A percentile compares a stretch with the other conserved stretches of the same genome.
Conservation (phyloP, 108 stramenopile species). For the Hondaea fermentalgiana region DNA sequence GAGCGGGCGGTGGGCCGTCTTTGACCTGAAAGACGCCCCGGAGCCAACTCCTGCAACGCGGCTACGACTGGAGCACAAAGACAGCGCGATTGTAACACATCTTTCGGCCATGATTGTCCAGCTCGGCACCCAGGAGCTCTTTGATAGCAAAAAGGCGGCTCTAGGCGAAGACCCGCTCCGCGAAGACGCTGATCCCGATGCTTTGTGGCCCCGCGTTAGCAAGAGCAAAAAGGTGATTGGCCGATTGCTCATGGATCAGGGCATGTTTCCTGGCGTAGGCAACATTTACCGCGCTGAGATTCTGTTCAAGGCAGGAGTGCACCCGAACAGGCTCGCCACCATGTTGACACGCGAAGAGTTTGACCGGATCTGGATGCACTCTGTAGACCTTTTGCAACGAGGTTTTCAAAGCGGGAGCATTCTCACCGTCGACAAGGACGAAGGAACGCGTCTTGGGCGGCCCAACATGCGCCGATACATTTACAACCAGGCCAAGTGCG, state of each 20-base stretch:
- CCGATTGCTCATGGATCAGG: conserved; percentile 61
- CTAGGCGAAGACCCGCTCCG: conserved; percentile 64
- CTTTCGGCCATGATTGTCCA: conserved; percentile 64
- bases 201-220: conserved; percentile 41
- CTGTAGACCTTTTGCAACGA: conserved; percentile 45
- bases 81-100: conserved; percentile 36
- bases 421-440: conserved; percentile 54
- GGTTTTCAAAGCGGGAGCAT: conserved; percentile 58
- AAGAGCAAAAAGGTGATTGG: conserved; percentile 61
- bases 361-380: conserved; percentile 51
- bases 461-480: conserved; percentile 50
- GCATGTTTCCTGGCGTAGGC: conserved; percentile 58
- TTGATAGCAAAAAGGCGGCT: conserved; percentile 39
- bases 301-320: conserved; percentile 60
- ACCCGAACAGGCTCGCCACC: conserved; percentile 47
- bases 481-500: conserved; percentile 56
- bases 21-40: conserved; percentile 39
- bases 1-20: conserved; percentile 59
- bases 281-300: conserved; percentile 69
- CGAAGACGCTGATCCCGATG: conserved; percentile 52
- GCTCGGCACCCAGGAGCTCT: conserved; percentile 51
- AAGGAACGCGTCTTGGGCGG: conserved; percentile 29
- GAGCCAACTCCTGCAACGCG: conserved; percentile 54
- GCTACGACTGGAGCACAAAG: conserved; percentile 39
- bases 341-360: conserved; percentile 41